phyloP scores from a whole-genome alignment of 805 yeast species.

The Ogataea thermomethanolica region DNA sequence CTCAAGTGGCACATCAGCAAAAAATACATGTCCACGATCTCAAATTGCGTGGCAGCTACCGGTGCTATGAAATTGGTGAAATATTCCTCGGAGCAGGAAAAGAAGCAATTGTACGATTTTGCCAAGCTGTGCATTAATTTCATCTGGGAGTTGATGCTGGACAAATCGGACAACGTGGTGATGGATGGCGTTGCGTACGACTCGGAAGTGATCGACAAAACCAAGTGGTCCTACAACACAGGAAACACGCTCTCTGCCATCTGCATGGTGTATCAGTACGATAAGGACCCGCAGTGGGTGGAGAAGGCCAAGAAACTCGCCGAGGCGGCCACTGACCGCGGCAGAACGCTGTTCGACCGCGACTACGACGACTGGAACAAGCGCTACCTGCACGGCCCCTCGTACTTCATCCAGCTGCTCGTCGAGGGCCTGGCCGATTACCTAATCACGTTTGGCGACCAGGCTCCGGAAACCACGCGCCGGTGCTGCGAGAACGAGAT shows the following conservation, averaged over 20 bases:
- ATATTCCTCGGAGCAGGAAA: conserved; percentile 41
- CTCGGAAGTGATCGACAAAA: conserved; percentile 43
- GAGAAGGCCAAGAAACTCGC: conserved; percentile 48
- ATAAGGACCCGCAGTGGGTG: conserved; percentile 50
- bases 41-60: conserved; percentile 65
- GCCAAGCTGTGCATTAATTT: conserved; percentile 58
- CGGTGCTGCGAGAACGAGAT: conserved; percentile 39
- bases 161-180: conserved; percentile 52
- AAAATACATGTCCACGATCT: conserved; percentile 59
- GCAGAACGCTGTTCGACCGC: conserved; percentile 57
- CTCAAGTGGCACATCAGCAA: conserved; percentile 63
- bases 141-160: conserved; percentile 50
- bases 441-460: conserved; percentile 44
- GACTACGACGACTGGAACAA: conserved; percentile 49
- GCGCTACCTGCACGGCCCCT: conserved; percentile 65
- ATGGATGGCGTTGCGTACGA: conserved; percentile 58
- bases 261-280: conserved; percentile 45
- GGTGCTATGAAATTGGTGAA: conserved; percentile 55
- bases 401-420: conserved; percentile 60
- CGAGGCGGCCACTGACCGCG: conserved; percentile 53
- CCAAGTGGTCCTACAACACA: conserved; percentile 65
- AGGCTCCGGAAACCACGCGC: conserved; percentile 35
- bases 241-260: conserved; percentile 63
- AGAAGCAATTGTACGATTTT: conserved; percentile 44
- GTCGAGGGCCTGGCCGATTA: conserved; percentile 69